Evolutionary conservation across 768 basidiomycete genomes (phyloP), one percentile per base, ranked within the genome.

Genomic region (Chlorophyllum brunneum): DNA sequence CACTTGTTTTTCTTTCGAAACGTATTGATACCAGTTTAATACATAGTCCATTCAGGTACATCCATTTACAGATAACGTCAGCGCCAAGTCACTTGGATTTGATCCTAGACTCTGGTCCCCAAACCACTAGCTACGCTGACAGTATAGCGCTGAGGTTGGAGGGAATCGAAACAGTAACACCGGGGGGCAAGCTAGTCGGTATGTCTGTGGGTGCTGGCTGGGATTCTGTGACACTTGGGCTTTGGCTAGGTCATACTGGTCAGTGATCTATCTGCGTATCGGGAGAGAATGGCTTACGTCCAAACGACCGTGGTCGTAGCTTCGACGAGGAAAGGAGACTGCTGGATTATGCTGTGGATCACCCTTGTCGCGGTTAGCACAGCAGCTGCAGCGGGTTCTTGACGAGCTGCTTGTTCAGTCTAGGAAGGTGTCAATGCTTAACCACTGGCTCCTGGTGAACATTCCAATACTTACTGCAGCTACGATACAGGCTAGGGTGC

Each of bases 271-370:
- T 34, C 10, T 1, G 29, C 13, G 48, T 3, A 13, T 8, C 27
- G 20, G n/a, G 20, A 31, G 29, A 1, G 7, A 41, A 20, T 11
- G 18, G 54, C 64, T 63, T 33, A 65, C 62, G 59, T 65, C 62
- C 63, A 64, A 30, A 58, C 51, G 18, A 61, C 44, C 1, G 63
- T 64, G 5, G 55, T 59, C 5, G 63, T 63, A 18, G 13, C 42
- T 42, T 59, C 60, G 2, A 66, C 57, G 10, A 66, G 43, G 57
- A 56, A 66, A 11, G 63, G 65, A 9, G 61, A 56, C 31, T 60
- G 30, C 27, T 52, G 46, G 13, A 62, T 50, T 10, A 63, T 39
- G 11, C 58, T 56, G 38, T 63, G 63, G 34, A 45, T 41, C n/a
- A 64, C 49, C 40, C 51, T 43, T 27, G 56, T 49, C 4, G 58